Base-by-base conservation (phyloP, 352 stramenopile species). In the Phytophthora rubi region DNA sequence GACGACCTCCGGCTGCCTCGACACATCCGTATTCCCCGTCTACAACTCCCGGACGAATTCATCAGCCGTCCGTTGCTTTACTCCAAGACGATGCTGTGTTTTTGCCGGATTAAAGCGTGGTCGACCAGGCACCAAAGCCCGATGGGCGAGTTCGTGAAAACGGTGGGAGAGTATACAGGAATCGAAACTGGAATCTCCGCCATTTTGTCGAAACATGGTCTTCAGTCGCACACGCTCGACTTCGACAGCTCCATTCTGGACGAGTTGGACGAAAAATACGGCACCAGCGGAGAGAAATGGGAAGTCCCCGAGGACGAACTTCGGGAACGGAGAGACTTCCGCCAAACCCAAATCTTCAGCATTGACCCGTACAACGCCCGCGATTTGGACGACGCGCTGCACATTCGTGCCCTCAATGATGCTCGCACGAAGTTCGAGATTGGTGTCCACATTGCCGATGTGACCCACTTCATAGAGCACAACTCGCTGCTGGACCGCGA, bases 381-480 rank as follows among this genome's bases (percentile, higher is more conserved):
- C 23, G 97, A 99, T 89, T 79, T 99, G 47, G 97, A 99, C 63
- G 98, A 99, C 76, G 97, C 97, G 23, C 74, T 99, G 49, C 94
- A 98, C 70, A 93, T 99, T 62, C 84, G 81, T 21, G 75, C 79
- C 8, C 66, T 98, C 2, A 65, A 92, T 26, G 74, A 83, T 9
- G 76, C 70, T 18, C 76, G 79, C 6, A 88, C 83, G 26, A 86
- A 77, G 45, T 95, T 94, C 64, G 88, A 97, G 54, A 80, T 99
- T 6, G 97, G 97, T 28, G 97, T 99, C 12, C 98, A 99, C 73
- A 99, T 99, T 81, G 98, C 98, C 1, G 98, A 99, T 72, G 97
- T 99, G 30, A 98, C 94, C 28, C 89, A 99, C 71, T 99, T 99
- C 74, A 80, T 99, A 3, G 68, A 82, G 42, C 82, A 88, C 15